Evolutionary conservation across 2,329 filamentous ascomycete species (phyloP), one percentile per base, ranked within the genome.

Genomic region (Orbilia oligospora): DNA sequence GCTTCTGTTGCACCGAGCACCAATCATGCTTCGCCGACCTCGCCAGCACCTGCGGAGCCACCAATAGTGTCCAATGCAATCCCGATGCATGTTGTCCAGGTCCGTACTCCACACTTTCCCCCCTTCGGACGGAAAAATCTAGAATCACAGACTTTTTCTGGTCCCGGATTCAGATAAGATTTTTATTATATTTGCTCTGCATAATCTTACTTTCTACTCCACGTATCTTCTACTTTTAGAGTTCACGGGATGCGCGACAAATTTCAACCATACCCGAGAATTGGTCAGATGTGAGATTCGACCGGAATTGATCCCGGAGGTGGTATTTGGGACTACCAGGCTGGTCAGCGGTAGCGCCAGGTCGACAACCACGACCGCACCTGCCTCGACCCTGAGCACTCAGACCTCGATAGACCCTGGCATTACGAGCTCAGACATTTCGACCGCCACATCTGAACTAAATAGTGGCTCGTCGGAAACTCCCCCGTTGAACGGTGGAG

Each of bases 1-100:
- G 64, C n/a, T 67, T 67, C 30, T 67, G 46, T 20, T 67, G 64
- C 64, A 67, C 64, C 64, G 64, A 67, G 64, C 64, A 67, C 33
- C 64, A 67, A 53, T 46, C 44, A 36, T 53, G 64, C 46, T 53
- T 51, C 30, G 64, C 41, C 27, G 64, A 67, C 20, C n/a, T 53
- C 44, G 27, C 30, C 12, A 67, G 64, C 46, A 27, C 18, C 27
- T 67, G 64, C 46, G 30, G 27, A 12, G 22, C 16, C 36, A 27
- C 27, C 3, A 38, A 44, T 48, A 67, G 64, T 27, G 64, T 67
- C 16, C 2, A 20, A 30, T 53, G 64, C 30, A 55, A 67, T 44
- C 22, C n/a, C 30, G 64, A 41, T 14, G 64, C 27, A 24, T 55
- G 64, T 24, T 65, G 61, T 49, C 61, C 61, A 20, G 41, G 27